Base-by-base conservation (phyloP, 148 eudicot genomes). In the Talinum fruticosum region DNA sequence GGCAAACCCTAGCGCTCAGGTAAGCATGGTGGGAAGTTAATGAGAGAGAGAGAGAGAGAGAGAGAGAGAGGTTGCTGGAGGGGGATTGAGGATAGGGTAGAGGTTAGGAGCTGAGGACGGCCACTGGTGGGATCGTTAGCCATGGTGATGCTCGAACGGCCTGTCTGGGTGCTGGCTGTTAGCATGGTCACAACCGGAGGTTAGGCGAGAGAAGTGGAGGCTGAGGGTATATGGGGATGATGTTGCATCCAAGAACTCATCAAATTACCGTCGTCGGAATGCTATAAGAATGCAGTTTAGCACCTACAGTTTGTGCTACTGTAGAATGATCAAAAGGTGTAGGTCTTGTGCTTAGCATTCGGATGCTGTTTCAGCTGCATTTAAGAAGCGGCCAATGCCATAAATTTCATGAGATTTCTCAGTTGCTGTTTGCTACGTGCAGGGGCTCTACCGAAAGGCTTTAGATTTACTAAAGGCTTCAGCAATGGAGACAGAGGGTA, bases 391-490 rank as follows among this genome's bases (percentile, higher is more conserved):
- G 2, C 57, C 47, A 41, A 41, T 41, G 47, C 1, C 57, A 51
- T 51, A 23, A 51, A 23, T 2, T 51, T 3, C 57, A 51, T 51
- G 57, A 51, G 57, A 19, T 51, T 3, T 51, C 57, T 13, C 0
- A 19, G 19, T 18, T 16, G 21, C 2, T 5, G 8, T 71, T 64
- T 75, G 67, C 10, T 41, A 57, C 38, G 18, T 16, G 35, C 86
- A 96, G 99, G 99, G 97, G 70, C 92, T 96, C 62, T 96, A 88
- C 82, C 90, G 99, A 79, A 93, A 78, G 86, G 97, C 97, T 29
- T 66, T 91, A 72, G 93, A 91, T 67, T 77, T 96, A 83, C 90
- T 93, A n/a, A 96, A 90, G 86, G 97, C 94, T 83, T 94, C 97
- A 44, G 81, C 93, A 24, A 66, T 92, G 82, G 89, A 87, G 53